phyloP scores from a whole-genome alignment of 805 yeast genomes.

The Kuraishia piskuri region DNA sequence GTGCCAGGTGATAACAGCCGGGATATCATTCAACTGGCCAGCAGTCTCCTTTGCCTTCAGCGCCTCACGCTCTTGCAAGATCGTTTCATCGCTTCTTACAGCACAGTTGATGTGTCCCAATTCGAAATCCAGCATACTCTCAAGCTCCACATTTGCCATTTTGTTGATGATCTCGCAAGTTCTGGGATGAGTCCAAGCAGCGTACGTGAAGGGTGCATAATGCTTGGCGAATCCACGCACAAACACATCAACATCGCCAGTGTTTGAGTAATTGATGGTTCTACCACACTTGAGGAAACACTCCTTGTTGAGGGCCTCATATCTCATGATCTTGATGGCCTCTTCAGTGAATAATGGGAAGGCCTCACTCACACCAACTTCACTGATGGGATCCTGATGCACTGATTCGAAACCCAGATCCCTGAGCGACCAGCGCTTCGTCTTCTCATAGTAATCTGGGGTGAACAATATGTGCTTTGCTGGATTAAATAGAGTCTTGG shows the following conservation, averaged over 20 bases:
- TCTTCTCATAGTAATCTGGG: slow-evolving; percentile 22
- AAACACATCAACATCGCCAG: slow-evolving; percentile 27
- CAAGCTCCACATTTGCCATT: slow-evolving; percentile 54
- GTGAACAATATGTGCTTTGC: slow-evolving; percentile 20
- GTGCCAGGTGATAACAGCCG: slow-evolving; percentile 55
- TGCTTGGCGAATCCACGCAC: slow-evolving; percentile 17
- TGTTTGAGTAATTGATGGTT: slow-evolving; percentile 21
- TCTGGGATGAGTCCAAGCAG: slow-evolving; percentile 30
- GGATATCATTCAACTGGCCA: slow-evolving; percentile 15
- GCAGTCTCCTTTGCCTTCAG: slow-evolving; percentile 22
- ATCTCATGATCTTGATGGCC: slow-evolving; percentile 40
- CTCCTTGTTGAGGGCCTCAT: slow-evolving; percentile 33
- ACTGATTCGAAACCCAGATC: slow-evolving; percentile 30
- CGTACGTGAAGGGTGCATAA: not conserved
- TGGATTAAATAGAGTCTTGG: slow-evolving; percentile 18
- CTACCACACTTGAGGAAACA: slow-evolving; percentile 34
- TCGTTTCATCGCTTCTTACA: slow-evolving; percentile 22
- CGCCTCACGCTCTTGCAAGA: slow-evolving; percentile 21
- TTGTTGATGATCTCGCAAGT: slow-evolving; percentile 41
- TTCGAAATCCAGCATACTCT: slow-evolving; percentile 48
- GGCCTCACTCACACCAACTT: slow-evolving; percentile 40
- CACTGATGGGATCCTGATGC: slow-evolving; percentile 35
- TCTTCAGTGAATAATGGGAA: slow-evolving; percentile 45
- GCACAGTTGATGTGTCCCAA: slow-evolving; percentile 37
- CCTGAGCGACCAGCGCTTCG: slow-evolving; percentile 13